These are phyloP conservation scores for Mucor ambiguus DNA, from an alignment of 371 early-diverging fungal genomes.

Conservation along the genomic window DNA sequence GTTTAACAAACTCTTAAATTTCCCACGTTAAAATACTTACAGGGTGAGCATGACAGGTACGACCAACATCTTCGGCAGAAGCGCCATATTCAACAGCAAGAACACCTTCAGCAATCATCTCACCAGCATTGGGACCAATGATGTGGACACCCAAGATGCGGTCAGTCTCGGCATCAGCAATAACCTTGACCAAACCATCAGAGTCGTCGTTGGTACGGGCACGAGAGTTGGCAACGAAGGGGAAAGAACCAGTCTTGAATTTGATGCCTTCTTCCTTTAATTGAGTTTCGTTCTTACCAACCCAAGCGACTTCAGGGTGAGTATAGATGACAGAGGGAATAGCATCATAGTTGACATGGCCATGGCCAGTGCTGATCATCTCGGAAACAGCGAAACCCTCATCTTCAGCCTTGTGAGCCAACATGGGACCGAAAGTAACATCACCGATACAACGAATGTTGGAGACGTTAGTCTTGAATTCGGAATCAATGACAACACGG, in stretches of 20 bases:
- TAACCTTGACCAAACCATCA: constrained; percentile 96
- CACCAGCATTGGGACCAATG: constrained; percentile 98
- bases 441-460: constrained; percentile 97
- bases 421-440: constrained; percentile 96
- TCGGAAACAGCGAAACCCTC: constrained; percentile 97
- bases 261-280: constrained; percentile 85
- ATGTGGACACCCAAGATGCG: constrained; percentile 96
- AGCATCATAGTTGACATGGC: constrained; percentile 97
- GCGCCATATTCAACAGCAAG: constrained; percentile 98
- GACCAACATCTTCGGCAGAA: constrained; percentile 94
- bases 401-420: constrained; percentile 99
- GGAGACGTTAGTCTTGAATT: constrained; percentile 90
- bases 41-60: constrained; percentile 98
- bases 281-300: constrained; percentile 94
- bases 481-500: constrained; percentile 83
- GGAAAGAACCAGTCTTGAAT: constrained; percentile 91
- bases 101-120: constrained; percentile 98
- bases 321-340: constrained; percentile 99
- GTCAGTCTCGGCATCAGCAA: constrained; percentile 95
- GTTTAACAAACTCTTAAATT: background rate
- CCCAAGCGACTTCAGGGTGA: constrained; percentile 99
- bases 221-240: constrained; percentile 96
- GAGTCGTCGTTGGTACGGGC: constrained; percentile 96
- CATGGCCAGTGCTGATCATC: constrained; percentile 90
- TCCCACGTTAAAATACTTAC: constrained; percentile 30